These are phyloP conservation scores for Bacidia rubella DNA, from an alignment of 495 filamentous ascomycete species.

Conservation along the genomic window DNA sequence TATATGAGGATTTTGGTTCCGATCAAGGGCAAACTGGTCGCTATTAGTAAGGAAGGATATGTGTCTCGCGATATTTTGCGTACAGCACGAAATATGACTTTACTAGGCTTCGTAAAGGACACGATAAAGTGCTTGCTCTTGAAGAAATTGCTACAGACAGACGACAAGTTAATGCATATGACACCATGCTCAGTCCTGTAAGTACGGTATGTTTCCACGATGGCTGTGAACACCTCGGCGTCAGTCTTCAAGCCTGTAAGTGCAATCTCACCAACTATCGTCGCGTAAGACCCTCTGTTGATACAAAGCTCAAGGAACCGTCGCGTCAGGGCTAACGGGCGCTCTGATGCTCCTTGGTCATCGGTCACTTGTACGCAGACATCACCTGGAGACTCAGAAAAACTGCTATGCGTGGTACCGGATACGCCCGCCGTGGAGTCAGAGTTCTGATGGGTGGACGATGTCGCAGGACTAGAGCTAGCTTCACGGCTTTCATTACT, in stretches of 20 bases:
- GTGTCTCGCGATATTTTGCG: not conserved
- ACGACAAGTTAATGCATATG: not conserved
- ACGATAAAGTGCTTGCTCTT: not conserved
- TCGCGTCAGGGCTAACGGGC: not conserved
- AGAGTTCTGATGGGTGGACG: not conserved
- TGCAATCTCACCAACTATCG: not conserved
- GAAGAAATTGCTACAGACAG: not conserved
- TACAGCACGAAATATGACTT: constrained; percentile 2
- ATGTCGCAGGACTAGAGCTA: not conserved
- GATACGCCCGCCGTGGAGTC: no score
- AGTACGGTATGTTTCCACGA: not conserved
- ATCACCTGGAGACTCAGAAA: not conserved
- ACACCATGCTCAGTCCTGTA: not conserved
- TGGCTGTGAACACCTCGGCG: not conserved
- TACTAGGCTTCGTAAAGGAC: not conserved
- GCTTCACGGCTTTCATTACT: no score
- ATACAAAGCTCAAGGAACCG: constrained; percentile 4
- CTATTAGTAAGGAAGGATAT: not conserved
- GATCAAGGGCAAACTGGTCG: not conserved
- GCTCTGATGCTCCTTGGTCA: not conserved
- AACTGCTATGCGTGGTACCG: not conserved
- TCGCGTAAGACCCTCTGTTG: not conserved
- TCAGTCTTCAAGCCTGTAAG: not conserved
- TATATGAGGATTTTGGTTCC: not conserved
- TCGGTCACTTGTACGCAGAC: not conserved